Base-by-base conservation (phyloP, 495 filamentous ascomycete genomes). In the Astrothelium macrocarpum region DNA sequence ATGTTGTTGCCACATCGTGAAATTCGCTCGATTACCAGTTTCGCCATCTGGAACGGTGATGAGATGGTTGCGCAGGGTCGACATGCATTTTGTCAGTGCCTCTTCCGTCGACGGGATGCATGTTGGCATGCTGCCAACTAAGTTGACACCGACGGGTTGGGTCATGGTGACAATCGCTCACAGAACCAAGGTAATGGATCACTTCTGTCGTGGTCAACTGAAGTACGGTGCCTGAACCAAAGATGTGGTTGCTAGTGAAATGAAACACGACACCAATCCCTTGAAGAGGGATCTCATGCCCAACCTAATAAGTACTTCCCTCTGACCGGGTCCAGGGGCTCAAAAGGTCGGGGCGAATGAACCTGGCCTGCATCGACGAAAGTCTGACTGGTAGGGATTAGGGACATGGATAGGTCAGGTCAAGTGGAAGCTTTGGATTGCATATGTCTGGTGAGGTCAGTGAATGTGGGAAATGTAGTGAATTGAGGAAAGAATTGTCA, bases 1-100 rank as follows among this genome's bases (percentile, higher is more conserved):
- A 28, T 53, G 26, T 23, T 25, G 36, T 65, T 78, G 72, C 72
- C 74, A 78, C 10, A 58, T 61, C 18, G 76, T 74, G 63, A 71
- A 80, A 42, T 73, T 67, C 25, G 60, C 46, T 45, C 78, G 71
- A 18, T 69, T 65, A 28, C 76, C 76, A 1, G 76, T 76, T 62
- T 80, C 77, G 34, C 77, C 78, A 67, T 80, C 78, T 1, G 77
- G 75, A 11, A 80, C 64, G 53, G 70, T 70, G 26, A 66, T 59
- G 20, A 79, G 65, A 16, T 71, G 73, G 60, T 67, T 62, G n/a
- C 73, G 66, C 7, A 78, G 72, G 25, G 49, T 56, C 20, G 64
- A 45, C 31, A 59, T 59, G 29, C 75, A 63, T 23, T 64, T 66
- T 1, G 29, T 64, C 43, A 78, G 73, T 14, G 75, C 76, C 25